A percentile compares a stretch with the other conserved stretches of the same genome.
These are phyloP conservation scores for Cladosporium sp. DNA, from an alignment of 2,329 filamentous ascomycete species.

Conservation along the genomic window DNA sequence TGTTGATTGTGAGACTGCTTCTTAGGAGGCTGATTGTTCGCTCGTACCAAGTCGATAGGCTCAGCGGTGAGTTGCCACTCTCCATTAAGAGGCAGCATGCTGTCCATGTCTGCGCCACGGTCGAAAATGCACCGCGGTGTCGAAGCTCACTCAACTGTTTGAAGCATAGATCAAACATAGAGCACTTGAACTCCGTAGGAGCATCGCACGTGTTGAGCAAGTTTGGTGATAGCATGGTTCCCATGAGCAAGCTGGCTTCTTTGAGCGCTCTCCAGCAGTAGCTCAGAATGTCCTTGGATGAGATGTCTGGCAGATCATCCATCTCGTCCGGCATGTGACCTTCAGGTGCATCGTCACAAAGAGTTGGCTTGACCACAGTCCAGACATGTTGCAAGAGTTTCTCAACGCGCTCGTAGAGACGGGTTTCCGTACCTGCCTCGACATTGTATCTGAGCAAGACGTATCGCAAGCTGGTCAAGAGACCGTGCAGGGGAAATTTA, in stretches of 20 bases:
- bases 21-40: conserved; percentile 23
- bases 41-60: conserved; percentile 63
- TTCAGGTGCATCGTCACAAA: conserved; percentile 94
- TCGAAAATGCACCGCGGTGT: conserved; percentile 89
- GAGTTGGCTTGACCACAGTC: conserved; percentile 66
- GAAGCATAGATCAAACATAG: conserved; percentile 59
- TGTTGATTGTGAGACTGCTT: conserved; percentile 60
- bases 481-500: conserved; percentile 41
- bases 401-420: conserved; percentile 39
- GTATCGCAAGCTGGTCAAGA: conserved; percentile 31
- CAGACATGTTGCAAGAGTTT: conserved; percentile 60
- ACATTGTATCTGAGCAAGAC: conserved; percentile 15
- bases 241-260: conserved; percentile 67
- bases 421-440: conserved; percentile 36
- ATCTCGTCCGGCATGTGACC: conserved; percentile 74
- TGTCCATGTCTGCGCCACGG: conserved; percentile 82
- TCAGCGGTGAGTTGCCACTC: conserved; percentile 42
- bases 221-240: conserved; percentile 7
- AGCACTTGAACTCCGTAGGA: conserved; percentile 5
- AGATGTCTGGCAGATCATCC: conserved; percentile 65
- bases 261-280: conserved; percentile 95
- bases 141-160: conserved; percentile 75
- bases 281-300: conserved; percentile 84
- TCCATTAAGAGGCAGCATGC: conserved; percentile 57
- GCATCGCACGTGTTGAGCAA: neutral